Evolutionary conservation across 257 asterid genomes (phyloP).

Genomic region (Plantago major): DNA sequence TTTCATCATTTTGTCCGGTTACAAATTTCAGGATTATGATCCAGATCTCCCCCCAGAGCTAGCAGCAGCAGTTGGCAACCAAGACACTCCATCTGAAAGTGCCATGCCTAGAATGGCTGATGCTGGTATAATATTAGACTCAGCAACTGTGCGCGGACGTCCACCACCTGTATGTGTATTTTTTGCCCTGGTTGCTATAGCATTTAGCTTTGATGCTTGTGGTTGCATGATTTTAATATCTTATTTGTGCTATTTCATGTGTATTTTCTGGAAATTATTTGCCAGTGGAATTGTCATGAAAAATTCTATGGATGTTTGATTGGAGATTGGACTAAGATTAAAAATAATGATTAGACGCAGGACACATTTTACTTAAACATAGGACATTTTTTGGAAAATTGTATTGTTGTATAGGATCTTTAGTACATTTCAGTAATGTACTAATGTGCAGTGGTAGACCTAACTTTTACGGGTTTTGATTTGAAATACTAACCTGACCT

Average conservation of each 20-base stretch:
- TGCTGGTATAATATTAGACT: slow-evolving; percentile 52
- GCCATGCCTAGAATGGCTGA: slow-evolving; percentile 49
- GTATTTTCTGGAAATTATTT: slow-evolving; percentile 3
- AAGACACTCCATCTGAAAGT: slow-evolving; percentile 54
- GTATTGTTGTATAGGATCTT: too few relatives aligned
- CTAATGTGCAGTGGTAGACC: background rate
- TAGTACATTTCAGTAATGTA: too few relatives aligned
- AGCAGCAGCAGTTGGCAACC: slow-evolving; percentile 84
- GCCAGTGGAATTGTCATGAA: background rate
- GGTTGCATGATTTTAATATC: slow-evolving; percentile 3
- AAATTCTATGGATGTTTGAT: background rate
- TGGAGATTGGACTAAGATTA: background rate
- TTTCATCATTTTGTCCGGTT: slow-evolving; percentile 17
- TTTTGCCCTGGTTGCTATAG: background rate
- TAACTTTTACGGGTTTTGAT: slow-evolving; percentile 3
- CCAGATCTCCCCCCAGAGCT: slow-evolving; percentile 99
- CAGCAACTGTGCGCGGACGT: slow-evolving; percentile 42
- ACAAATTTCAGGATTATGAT: slow-evolving; percentile 69
- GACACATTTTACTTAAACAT: too few relatives aligned
- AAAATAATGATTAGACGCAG: background rate
- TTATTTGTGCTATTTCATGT: background rate
- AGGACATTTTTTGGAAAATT: too few relatives aligned
- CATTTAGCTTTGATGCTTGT: background rate
- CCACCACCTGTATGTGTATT: slow-evolving; percentile 53
- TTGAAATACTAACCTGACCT: slow-evolving; percentile 15